phyloP scores from a whole-genome alignment of 2,329 filamentous ascomycete species.

The Sordariomycetes sp. region DNA sequence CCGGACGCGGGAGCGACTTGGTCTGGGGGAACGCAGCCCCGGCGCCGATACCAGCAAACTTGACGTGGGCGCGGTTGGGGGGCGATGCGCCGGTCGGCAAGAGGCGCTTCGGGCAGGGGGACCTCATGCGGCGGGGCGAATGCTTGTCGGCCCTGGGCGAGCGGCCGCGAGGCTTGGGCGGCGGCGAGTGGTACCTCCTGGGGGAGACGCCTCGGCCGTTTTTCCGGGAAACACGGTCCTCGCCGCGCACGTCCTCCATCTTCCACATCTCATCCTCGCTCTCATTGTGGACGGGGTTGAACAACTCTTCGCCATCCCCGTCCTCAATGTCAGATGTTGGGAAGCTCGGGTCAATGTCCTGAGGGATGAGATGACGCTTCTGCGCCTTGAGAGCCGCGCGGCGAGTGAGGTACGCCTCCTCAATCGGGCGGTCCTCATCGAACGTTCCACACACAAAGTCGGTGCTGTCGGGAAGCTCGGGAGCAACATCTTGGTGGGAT shows the following conservation, averaged over 20 bases:
- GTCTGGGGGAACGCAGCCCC: conserved; percentile 61
- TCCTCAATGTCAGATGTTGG: conserved; percentile 87
- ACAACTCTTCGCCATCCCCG: conserved; percentile 62
- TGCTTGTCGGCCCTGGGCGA: conserved; percentile 40
- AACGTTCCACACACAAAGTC: conserved; percentile 98
- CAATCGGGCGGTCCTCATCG: conserved; percentile 88
- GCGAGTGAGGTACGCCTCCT: conserved; percentile 82
- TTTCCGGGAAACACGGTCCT: conserved; percentile 29
- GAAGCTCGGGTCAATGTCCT: conserved; percentile 96
- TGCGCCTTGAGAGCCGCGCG: conserved; percentile 68
- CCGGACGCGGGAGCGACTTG: conserved; percentile 70
- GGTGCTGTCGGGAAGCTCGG: conserved; percentile 88
- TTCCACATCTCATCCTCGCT: conserved; percentile 59
- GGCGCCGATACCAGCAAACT: conserved; percentile 28
- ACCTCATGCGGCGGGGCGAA: conserved; percentile 59
- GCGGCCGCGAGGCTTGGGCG: conserved; percentile 32
- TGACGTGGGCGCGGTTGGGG: conserved; percentile 21
- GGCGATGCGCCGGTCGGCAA: conserved; percentile 6
- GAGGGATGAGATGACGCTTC: conserved; percentile 75
- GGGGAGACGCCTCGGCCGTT: conserved; percentile 36
- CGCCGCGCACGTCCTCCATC: conserved; percentile 52
- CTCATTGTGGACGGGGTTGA: conserved; percentile 40
- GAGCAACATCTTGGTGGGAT: conserved; percentile 53
- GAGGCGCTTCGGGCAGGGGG: conserved; percentile 50
- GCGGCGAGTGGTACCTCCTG: conserved; percentile 17